Percentiles rank a stretch among this genome's conserved stretches.
Evolutionary conservation across 2,329 filamentous ascomycete species (phyloP).

Genomic region (Claviceps sp.): DNA sequence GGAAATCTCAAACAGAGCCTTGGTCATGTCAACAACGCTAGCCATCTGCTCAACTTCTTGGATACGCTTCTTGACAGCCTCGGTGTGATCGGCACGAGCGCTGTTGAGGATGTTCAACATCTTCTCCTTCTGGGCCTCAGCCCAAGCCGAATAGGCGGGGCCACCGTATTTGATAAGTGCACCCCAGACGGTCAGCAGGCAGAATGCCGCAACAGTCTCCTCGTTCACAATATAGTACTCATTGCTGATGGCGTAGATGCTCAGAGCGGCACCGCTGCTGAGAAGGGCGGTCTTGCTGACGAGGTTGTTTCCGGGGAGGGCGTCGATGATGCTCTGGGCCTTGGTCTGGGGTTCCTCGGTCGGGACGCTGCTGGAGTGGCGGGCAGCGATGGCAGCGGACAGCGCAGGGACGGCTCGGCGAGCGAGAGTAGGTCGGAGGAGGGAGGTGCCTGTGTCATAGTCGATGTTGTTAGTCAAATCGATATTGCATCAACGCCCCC

Average conservation of each 20-base stretch:
- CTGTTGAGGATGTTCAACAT: slow-evolving; percentile 92
- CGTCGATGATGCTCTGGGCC: slow-evolving; percentile 88
- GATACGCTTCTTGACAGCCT: slow-evolving; percentile 89
- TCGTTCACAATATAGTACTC: slow-evolving; percentile 99
- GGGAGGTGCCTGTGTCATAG: slow-evolving; percentile 59
- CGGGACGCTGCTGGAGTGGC: slow-evolving; percentile 65
- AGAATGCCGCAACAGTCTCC: slow-evolving; percentile 90
- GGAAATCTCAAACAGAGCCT: slow-evolving; percentile 92
- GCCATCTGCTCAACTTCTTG: slow-evolving; percentile 89
- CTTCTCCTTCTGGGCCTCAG: slow-evolving; percentile 75
- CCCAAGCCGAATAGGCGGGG: slow-evolving; percentile 86
- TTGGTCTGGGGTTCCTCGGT: slow-evolving; percentile 88
- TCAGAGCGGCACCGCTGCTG: slow-evolving; percentile 80
- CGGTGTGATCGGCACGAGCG: slow-evolving; percentile 86
- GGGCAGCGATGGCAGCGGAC: slow-evolving; percentile 52
- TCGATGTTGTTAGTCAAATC: not conserved
- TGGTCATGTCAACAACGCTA: slow-evolving; percentile 91
- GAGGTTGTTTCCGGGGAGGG: slow-evolving; percentile 82
- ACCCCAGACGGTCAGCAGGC: slow-evolving; percentile 83
- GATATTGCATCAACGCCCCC: not conserved
- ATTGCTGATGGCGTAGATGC: slow-evolving; percentile 93
- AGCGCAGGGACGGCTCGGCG: slow-evolving; percentile 63
- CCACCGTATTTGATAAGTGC: slow-evolving; percentile 88
- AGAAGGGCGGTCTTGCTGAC: slow-evolving; percentile 95
- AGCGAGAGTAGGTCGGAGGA: slow-evolving; percentile 72